Conservation (phyloP, 2,329 filamentous ascomycete species). For the Pseudocercospora macadamiae region DNA sequence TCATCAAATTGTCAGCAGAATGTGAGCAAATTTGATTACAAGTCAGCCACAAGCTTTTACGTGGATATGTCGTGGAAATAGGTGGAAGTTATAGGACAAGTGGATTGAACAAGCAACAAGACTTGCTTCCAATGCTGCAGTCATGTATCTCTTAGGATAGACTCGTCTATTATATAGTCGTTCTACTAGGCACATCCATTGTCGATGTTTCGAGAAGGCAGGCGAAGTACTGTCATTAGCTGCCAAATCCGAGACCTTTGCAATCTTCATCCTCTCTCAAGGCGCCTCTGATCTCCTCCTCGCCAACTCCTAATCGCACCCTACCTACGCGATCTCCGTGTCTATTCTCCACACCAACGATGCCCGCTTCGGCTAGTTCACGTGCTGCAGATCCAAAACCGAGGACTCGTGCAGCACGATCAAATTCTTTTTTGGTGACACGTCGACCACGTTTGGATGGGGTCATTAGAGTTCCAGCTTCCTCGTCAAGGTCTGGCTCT, state of each 20-base stretch:
- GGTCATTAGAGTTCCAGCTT: conserved; percentile 36
- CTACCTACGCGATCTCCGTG: conserved; percentile 85
- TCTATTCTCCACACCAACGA: conserved; percentile 78
- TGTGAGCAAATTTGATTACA: neutral
- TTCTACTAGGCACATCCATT: too few species aligned
- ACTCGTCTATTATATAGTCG: too few species aligned
- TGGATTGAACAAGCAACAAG: too few species aligned
- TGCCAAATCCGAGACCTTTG: conserved; percentile 70
- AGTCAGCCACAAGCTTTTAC: too few species aligned
- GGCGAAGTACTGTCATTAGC: too few species aligned
- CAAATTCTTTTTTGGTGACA: conserved; percentile 36
- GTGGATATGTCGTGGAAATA: neutral
- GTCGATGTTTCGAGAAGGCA: too few species aligned
- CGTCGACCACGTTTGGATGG: conserved; percentile 39
- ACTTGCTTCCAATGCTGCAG: too few species aligned
- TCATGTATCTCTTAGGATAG: too few species aligned
- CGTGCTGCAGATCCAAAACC: conserved; percentile 74
- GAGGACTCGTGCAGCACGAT: conserved; percentile 52
- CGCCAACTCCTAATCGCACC: conserved; percentile 80
- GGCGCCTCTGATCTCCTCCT: conserved; percentile 88
- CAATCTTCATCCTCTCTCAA: conserved; percentile 87
- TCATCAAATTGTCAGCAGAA: conserved; percentile 1
- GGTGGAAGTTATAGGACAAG: conserved; percentile 1
- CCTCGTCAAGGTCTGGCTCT: conserved; percentile 26
- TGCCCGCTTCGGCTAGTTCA: conserved; percentile 82